These are phyloP conservation scores for Dorcoceras hygrometricum DNA, from an alignment of 257 asterid species.

Conservation along the genomic window DNA sequence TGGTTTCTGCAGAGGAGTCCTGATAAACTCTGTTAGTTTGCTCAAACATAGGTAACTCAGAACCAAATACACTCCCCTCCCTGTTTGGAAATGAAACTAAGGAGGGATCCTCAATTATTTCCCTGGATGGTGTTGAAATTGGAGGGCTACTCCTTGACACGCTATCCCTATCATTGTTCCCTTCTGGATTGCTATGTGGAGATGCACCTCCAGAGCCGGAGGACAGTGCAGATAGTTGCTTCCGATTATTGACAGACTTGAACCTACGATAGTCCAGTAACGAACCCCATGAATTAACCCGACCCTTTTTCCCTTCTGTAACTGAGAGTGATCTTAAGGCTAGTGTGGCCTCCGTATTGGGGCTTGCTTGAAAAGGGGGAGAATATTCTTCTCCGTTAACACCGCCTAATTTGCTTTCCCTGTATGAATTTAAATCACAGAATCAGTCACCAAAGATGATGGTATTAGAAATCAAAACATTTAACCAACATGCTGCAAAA, in stretches of 20 bases:
- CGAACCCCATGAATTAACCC: constrained; percentile 23
- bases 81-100: constrained; percentile 29
- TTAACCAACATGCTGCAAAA: background rate
- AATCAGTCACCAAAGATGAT: constrained; percentile 24
- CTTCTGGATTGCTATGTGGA: constrained; percentile 32
- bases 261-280: constrained; percentile 37
- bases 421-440: constrained; percentile 26
- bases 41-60: constrained; percentile 26
- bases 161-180: constrained; percentile 43
- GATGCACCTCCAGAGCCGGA: constrained; percentile 30
- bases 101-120: constrained; percentile 38
- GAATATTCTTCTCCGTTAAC: constrained; percentile 29
- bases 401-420: constrained; percentile 49
- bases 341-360: constrained; percentile 37
- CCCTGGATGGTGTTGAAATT: constrained; percentile 54
- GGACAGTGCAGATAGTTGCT: constrained; percentile 27
- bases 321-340: constrained; percentile 48
- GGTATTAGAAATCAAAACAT: constrained; percentile 8
- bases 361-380: constrained; percentile 39
- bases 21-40: constrained; percentile 21
- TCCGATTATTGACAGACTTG: constrained; percentile 41
- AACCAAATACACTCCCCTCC: constrained; percentile 34
- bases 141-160: constrained; percentile 52
- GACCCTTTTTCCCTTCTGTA: constrained; percentile 37
- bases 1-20: constrained; percentile 27